Evolutionary conservation across 441 rosid species (phyloP).

Genomic region (Aleurites moluccanus): DNA sequence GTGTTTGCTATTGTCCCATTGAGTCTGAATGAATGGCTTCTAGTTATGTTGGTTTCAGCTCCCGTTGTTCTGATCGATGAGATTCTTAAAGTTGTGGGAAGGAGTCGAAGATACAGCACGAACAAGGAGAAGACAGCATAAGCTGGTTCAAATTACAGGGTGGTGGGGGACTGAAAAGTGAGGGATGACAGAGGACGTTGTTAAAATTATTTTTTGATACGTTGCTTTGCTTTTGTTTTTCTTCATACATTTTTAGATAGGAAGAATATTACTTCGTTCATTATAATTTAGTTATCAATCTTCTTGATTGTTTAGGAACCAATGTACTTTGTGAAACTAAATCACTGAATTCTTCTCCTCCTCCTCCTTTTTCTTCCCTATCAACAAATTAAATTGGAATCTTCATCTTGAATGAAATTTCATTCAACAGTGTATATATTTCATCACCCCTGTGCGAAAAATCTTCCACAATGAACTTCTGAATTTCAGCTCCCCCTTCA

Average conservation of each 20-base stretch:
- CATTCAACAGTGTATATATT: conserved; percentile 46
- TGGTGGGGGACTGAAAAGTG: not conserved
- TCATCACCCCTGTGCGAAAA: conserved; percentile 51
- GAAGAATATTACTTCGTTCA: not conserved
- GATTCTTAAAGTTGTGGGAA: conserved; percentile 56
- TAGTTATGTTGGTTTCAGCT: conserved; percentile 66
- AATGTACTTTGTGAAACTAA: too few relatives aligned
- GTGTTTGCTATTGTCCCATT: conserved; percentile 80
- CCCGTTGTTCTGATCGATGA: conserved; percentile 88
- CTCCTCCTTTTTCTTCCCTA: too few relatives aligned
- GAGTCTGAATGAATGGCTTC: conserved; percentile 67
- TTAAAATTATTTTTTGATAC: not conserved
- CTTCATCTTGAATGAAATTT: conserved; percentile 44
- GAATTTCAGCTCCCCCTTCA: conserved; percentile 57
- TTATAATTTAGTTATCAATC: not conserved
- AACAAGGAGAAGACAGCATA: conserved; percentile 45
- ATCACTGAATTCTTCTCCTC: too few relatives aligned
- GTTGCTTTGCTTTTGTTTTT: not conserved
- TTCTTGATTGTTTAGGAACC: not conserved
- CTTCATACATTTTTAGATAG: not conserved
- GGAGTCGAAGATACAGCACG: conserved; percentile 42
- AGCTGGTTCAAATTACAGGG: not conserved
- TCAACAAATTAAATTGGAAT: too few relatives aligned
- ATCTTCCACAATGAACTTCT: conserved; percentile 72
- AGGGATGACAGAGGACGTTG: too few relatives aligned